Conservation (phyloP, 2,329 filamentous ascomycete species). For the Scortechinia acanthostroma region DNA sequence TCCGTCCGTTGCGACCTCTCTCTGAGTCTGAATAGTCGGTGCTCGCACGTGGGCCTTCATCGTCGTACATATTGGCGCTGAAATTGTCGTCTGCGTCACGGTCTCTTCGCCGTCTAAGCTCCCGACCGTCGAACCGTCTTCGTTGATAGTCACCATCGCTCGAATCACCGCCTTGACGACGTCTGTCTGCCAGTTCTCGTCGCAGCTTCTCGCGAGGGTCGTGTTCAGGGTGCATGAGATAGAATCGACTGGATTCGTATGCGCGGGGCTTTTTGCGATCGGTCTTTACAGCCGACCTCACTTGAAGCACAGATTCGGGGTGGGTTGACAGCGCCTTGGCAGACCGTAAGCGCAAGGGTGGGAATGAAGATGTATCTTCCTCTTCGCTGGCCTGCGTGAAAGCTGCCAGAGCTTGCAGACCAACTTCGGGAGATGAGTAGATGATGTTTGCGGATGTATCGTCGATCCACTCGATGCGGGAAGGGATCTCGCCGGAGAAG, state of each 20-base stretch:
- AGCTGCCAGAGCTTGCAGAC: conserved; percentile 14
- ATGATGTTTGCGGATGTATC: conserved; percentile 65
- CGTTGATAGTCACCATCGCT: conserved; percentile 27
- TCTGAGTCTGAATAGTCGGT: neutral
- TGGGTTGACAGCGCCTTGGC: conserved; percentile 47
- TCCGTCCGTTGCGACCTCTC: neutral
- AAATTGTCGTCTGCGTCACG: conserved; percentile 32
- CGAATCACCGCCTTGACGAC: conserved; percentile 34
- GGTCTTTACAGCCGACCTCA: conserved; percentile 50
- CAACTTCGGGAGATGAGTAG: conserved; percentile 35
- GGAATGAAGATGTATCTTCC: conserved; percentile 21
- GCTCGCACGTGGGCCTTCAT: conserved; percentile 28
- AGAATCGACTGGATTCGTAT: conserved; percentile 60
- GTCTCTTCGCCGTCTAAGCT: conserved; percentile 21
- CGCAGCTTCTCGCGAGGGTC: conserved; percentile 30
- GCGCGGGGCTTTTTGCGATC: conserved; percentile 62
- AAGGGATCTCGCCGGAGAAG: conserved; percentile 33
- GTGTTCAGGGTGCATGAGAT: conserved; percentile 62
- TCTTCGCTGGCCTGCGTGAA: conserved; percentile 13
- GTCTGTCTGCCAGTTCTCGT: neutral
- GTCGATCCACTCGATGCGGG: conserved; percentile 64
- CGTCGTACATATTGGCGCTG: conserved; percentile 58
- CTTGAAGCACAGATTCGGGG: conserved; percentile 46
- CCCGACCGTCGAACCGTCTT: conserved; percentile 23
- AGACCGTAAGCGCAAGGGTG: conserved; percentile 40